These are phyloP conservation scores for Paraphaeosphaeria minitans DNA, from an alignment of 2,329 filamentous ascomycete species.

Conservation along the genomic window DNA sequence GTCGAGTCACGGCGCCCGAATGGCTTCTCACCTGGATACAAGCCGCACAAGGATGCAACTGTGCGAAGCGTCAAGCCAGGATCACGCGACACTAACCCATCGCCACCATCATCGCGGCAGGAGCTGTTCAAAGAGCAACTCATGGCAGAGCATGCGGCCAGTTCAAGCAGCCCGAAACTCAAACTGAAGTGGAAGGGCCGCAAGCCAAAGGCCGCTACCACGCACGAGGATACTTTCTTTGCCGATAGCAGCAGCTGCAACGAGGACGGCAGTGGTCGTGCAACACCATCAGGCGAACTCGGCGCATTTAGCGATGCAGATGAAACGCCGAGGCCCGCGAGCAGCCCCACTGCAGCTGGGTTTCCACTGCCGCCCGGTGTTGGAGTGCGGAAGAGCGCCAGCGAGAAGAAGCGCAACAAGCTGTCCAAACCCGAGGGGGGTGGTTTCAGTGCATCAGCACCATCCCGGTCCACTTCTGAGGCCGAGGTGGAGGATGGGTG, in stretches of 20 bases:
- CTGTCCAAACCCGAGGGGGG: conserved; percentile 28
- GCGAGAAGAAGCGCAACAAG: conserved; percentile 31
- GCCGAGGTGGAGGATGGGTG: conserved; percentile 41
- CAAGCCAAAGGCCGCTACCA: conserved; percentile 24
- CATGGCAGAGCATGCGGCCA: conserved; percentile 27
- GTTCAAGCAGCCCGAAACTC: conserved; percentile 41
- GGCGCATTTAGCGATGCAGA: conserved; percentile 25
- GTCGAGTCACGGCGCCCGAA: conserved; percentile 51
- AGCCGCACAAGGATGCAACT: conserved; percentile 72
- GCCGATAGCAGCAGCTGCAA: conserved; percentile 60
- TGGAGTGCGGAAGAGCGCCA: conserved; percentile 26
- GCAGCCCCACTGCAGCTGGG: conserved; percentile 37
- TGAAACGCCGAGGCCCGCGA: conserved; percentile 36
- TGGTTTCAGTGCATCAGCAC: conserved; percentile 18
- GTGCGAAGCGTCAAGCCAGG: conserved; percentile 67
- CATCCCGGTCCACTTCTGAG: conserved; percentile 40
- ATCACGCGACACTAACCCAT: conserved; percentile 40
- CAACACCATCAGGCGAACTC: conserved; percentile 34
- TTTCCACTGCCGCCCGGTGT: conserved; percentile 17
- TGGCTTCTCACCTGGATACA: conserved; percentile 77
- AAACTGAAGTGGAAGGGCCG: conserved; percentile 51
- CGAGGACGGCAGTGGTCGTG: conserved; percentile 50
- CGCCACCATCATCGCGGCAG: conserved; percentile 21
- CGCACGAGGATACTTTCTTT: conserved; percentile 56
- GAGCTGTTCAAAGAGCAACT: conserved; percentile 26